Conservation (phyloP, 2,329 filamentous ascomycete species). For the Botryotinia convoluta region DNA sequence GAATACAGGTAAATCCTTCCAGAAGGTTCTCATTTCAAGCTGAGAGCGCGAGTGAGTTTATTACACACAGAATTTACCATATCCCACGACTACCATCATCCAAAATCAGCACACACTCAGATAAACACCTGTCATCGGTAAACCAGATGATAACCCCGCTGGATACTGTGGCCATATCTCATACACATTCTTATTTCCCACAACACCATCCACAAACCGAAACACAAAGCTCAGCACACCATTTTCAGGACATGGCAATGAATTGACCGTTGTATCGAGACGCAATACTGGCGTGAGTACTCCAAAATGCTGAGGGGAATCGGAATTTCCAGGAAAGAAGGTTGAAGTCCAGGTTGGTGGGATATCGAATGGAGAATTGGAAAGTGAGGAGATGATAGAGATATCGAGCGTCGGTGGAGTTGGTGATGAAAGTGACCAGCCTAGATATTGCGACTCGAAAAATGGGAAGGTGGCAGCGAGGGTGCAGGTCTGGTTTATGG, state of each 20-base stretch:
- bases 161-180: background rate
- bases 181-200: background rate
- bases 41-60: background rate
- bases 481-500: background rate
- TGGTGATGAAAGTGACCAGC: background rate
- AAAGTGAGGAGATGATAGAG: background rate
- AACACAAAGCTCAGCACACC: background rate
- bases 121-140: constrained; percentile 1
- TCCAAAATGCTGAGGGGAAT: background rate
- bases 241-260: background rate
- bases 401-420: background rate
- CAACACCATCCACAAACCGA: background rate
- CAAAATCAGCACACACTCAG: background rate
- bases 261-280: background rate
- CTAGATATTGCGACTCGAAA: background rate
- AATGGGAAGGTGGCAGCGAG: background rate
- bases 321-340: background rate
- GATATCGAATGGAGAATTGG: background rate
- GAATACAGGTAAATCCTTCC: background rate
- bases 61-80: background rate
- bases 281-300: background rate
- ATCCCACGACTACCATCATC: background rate
- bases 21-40: background rate
- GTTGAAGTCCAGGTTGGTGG: background rate
- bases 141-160: background rate